Conservation (phyloP, 768 basidiomycete genomes). For the Cystobasidium onofrii region DNA sequence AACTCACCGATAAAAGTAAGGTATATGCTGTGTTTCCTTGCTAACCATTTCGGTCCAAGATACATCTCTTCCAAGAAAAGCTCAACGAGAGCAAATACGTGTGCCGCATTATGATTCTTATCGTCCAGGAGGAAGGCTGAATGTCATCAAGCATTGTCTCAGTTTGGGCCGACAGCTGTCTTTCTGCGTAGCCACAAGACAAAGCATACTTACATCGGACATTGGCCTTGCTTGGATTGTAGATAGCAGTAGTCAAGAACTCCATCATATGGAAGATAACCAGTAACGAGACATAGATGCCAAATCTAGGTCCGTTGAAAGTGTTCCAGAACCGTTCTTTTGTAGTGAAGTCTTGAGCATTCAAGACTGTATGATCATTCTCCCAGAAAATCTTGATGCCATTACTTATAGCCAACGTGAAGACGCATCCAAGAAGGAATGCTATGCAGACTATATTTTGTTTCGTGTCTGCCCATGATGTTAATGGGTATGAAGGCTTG, state of each 20-base stretch:
- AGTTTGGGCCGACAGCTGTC: too few species aligned
- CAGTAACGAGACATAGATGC: constrained; percentile 75
- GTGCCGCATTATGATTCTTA: constrained; percentile 71
- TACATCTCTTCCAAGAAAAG: constrained; percentile 55
- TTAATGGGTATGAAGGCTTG: constrained; percentile 6
- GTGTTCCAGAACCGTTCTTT: constrained; percentile 24
- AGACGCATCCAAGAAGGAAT: constrained; percentile 70
- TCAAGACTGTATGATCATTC: neutral
- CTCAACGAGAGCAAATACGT: constrained; percentile 67
- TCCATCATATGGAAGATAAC: constrained; percentile 86
- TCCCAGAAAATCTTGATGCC: constrained; percentile 1
- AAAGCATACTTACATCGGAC: constrained; percentile 67
- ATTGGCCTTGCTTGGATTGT: constrained; percentile 85
- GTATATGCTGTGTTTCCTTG: constrained; percentile 34
- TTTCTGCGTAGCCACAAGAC: neutral
- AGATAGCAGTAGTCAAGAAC: constrained; percentile 89
- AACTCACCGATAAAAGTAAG: constrained; percentile 35
- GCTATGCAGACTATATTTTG: constrained; percentile 67
- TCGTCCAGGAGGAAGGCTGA: constrained; percentile 90
- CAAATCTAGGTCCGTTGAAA: constrained; percentile 62
- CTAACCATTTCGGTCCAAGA: constrained; percentile 30
- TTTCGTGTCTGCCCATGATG: constrained; percentile 52
- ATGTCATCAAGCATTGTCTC: neutral
- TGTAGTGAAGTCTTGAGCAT: neutral
- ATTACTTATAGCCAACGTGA: constrained; percentile 56